Base-by-base conservation (phyloP, 1,284 basidiomycete species). In the Cronartium ribicola region DNA sequence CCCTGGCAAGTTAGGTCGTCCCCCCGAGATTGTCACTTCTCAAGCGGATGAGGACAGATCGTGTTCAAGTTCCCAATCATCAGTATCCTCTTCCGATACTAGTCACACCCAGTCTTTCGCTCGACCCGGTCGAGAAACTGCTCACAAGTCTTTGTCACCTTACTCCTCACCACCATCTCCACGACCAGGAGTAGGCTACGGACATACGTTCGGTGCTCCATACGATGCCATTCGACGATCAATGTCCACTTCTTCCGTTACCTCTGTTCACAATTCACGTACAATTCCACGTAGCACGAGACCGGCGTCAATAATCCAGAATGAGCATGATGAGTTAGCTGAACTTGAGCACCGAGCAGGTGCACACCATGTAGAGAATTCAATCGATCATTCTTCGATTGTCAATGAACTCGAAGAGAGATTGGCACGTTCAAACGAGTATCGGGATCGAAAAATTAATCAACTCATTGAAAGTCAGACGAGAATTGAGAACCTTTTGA, bases 261-360 rank as follows among this genome's bases (percentile, higher is more conserved):
- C 5, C 60, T 70, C 41, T 41, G 62, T 39, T 17, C 67, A n/a
- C 41, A 37, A 14, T 36, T 20, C 1, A 61, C 44, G n/a, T 46
- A 63, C 61, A 44, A 71, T 29, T 48, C 51, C n/a, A 10, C n/a
- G 17, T 17, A 55, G 51, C 29, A 55, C 51, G 29, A 72, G 64
- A 55, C 69, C 69, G 11, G 69, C 69, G 5, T 72, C 69, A 13
- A 72, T 72, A 36, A 72, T 72, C 20, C 69, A 72, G 43, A 62
- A 72, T 37, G 67, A 69, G 37, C 37, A 61, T 37, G 69, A 65
- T 39, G 69, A 72, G 37, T 61, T 44, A 36, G 22, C 62, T 4
- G 59, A 37, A 13, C 51, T 48, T 40, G 39, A 60, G 10, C 36
- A 46, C 46, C 29, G 57, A 8, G 29, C 20, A 4, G n/a, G 37